phyloP scores from a whole-genome alignment of 495 filamentous ascomycete species.

The Thozetella sp. region DNA sequence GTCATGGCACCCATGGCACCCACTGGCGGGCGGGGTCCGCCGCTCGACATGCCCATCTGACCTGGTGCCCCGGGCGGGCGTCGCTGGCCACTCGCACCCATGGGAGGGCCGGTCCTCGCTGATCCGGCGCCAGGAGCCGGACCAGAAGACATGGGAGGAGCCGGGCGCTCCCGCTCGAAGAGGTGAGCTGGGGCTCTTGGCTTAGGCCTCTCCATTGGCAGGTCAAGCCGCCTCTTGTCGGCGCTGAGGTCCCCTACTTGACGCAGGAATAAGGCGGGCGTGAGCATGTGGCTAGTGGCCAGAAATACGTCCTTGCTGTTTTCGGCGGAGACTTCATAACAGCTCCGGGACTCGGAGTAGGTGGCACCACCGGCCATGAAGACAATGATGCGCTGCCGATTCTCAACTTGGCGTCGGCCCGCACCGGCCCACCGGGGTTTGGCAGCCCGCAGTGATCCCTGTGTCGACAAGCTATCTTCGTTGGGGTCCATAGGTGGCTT shows the following conservation, averaged over 20 bases:
- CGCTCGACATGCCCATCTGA: conserved; percentile 15
- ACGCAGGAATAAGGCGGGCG: conserved; percentile 74
- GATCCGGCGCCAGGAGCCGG: neutral
- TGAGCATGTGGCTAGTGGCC: conserved; percentile 89
- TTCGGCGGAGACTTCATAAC: conserved; percentile 80
- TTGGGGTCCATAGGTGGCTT: conserved; percentile 68
- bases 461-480: conserved; percentile 52
- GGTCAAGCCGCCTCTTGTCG: conserved; percentile 72
- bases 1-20: conserved; percentile 29
- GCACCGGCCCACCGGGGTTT: conserved; percentile 95
- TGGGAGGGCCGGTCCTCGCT: conserved; percentile 19
- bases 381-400: conserved; percentile 86
- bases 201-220: conserved; percentile 80
- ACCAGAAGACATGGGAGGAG: conserved; percentile 33
- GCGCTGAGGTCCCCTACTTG: conserved; percentile 79
- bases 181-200: conserved; percentile 83
- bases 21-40: conserved; percentile 23
- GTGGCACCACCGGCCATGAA: conserved; percentile 98
- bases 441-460: conserved; percentile 79
- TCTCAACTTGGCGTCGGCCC: conserved; percentile 72
- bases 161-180: conserved; percentile 82
- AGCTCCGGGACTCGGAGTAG: conserved; percentile 83
- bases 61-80: conserved; percentile 17
- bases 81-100: conserved; percentile 33
- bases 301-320: conserved; percentile 83